Conservation (phyloP, 2,329 filamentous ascomycete genomes). For the Colletotrichum costaricense region DNA sequence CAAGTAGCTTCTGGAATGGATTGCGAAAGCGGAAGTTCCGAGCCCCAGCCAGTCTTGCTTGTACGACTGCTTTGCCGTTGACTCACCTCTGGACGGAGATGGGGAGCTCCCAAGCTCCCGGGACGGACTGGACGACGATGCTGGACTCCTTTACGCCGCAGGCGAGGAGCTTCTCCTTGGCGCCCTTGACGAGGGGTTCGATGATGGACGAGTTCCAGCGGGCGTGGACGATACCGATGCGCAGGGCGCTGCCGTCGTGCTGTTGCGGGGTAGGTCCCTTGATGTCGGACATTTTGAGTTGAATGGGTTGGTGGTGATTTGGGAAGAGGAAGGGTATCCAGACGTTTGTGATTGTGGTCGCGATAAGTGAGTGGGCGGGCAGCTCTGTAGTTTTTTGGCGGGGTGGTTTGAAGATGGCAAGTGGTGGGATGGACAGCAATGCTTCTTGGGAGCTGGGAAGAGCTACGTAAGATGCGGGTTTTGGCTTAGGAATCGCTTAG, state of each 20-base stretch:
- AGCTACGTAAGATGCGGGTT: background rate
- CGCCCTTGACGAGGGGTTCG: constrained; percentile 83
- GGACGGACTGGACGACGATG: constrained; percentile 89
- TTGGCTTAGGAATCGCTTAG: constrained; percentile 11
- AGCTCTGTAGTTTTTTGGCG: background rate
- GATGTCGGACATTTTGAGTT: constrained; percentile 59
- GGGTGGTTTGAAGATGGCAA: background rate
- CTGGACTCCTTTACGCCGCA: constrained; percentile 89
- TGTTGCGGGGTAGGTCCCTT: constrained; percentile 69
- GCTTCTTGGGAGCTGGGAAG: background rate
- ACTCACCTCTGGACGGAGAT: constrained; percentile 86
- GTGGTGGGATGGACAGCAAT: background rate
- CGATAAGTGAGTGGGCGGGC: too few relatives aligned
- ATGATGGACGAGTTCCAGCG: constrained; percentile 95
- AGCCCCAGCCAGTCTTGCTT: background rate
- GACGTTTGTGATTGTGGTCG: background rate
- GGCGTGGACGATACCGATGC: constrained; percentile 95
- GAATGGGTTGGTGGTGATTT: background rate
- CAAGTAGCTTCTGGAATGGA: background rate
- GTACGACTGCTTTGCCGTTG: background rate
- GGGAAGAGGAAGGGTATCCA: background rate
- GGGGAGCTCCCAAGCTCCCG: constrained; percentile 94
- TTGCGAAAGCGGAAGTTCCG: background rate
- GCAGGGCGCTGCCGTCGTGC: constrained; percentile 78
- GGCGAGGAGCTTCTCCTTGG: constrained; percentile 79